Conservation (phyloP, 768 basidiomycete species). For the Auricularia sp. region DNA sequence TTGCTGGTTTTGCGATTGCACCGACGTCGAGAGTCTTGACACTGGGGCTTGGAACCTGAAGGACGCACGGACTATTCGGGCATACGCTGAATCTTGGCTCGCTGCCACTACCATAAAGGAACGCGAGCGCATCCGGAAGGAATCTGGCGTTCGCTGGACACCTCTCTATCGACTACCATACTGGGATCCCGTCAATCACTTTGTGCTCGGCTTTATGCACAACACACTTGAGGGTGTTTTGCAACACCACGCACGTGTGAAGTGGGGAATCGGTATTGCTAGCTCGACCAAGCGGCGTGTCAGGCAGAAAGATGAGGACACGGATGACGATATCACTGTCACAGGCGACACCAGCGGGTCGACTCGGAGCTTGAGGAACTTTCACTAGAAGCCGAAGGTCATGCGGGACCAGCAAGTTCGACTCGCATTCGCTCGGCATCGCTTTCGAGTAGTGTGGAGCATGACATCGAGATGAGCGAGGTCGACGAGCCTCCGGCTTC, state of each 20-base stretch:
- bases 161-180: constrained; percentile 20
- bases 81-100: neutral
- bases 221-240: constrained; percentile 21
- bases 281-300: neutral
- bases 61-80: neutral
- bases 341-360: neutral
- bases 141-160: constrained; percentile 22
- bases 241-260: constrained; percentile 14
- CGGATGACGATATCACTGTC: neutral
- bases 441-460: neutral
- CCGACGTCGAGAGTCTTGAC: neutral
- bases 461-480: neutral
- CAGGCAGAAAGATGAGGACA: neutral
- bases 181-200: constrained; percentile 22
- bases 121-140: constrained; percentile 5
- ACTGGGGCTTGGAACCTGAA: neutral
- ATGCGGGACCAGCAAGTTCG: neutral
- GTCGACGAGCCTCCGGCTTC: neutral
- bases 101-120: neutral
- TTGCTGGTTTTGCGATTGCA: neutral
- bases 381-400: neutral
- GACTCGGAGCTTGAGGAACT: neutral
- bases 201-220: constrained; percentile 23
- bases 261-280: constrained; percentile 11
- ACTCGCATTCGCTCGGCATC: neutral